Base-by-base conservation (phyloP, 805 yeast genomes). In the Deakozyma indianensis region DNA sequence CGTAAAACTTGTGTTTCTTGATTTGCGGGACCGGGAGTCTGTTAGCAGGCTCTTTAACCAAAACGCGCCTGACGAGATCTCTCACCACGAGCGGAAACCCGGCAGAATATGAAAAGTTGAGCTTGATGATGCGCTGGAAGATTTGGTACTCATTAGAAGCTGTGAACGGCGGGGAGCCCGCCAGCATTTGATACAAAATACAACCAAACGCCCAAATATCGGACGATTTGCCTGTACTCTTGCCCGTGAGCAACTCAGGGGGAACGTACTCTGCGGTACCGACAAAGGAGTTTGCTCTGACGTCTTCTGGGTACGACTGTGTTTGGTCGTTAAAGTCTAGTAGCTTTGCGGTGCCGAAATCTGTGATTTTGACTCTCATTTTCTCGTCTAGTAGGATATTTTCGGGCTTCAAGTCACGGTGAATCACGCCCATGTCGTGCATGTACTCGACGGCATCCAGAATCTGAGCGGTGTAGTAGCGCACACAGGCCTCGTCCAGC, bases 261-360 rank as follows among this genome's bases (percentile, higher is more conserved):
- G 95, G 80, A 2, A 92, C 96, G 57, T 88, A 88, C 58, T 88
- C 96, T 0, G 97, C 97, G 1, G 98, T 90, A 0, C 98, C 98
- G 2, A 90, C 97, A 67, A 90, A 92, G 0, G 96, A 87, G 3
- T 58, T 57, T 18, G 68, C 63, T 15, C 68, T 64, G 28, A 60
- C 65, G 23, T 64, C 69, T n/a, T 57, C 60, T 2, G 63, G 65
- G 45, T 58, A 59, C 14, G 49, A 50, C 7, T 53, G 52, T 18
- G 50, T 49, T 3, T 51, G 68, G 24, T 47, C 46, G 22, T 53
- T 53, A 23, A 47, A 43, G 24, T 74, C 75, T 15, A 84, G 64
- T 3, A 85, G 67, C 59, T 84, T 86, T 1, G 97, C 98, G n/a
- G 97, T 95, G 9, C 98, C 98, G 62, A 92, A 92, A 64, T 92